Evolutionary conservation across 2,329 filamentous ascomycete species (phyloP), one percentile per base, ranked within the genome.

Genomic region (Tolypocladium tundrense): DNA sequence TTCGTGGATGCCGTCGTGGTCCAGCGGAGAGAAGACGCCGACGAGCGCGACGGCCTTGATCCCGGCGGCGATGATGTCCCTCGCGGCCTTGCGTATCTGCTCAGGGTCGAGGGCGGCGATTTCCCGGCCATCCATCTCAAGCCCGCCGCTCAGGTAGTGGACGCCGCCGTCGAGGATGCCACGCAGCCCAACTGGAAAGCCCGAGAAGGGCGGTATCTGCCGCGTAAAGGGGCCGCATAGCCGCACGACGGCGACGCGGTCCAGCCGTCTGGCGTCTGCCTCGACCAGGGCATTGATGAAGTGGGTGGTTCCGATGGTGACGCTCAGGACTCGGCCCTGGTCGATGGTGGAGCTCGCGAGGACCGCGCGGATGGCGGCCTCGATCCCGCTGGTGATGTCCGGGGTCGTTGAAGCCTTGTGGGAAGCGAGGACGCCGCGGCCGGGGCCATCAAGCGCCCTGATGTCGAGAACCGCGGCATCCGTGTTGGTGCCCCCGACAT

Each of bases 271-370:
- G 1, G 70, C 69, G 66, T 79, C 76, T 35, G 72, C 72, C 60
- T 79, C 75, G 13, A 79, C 70, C 8, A 79, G 69, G 0, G 77
- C 77, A 63, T 79, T 79, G 63, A 79, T 75, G 60, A 79, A 79
- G 62, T 79, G 77, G 0, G 75, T 77, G 2, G 77, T 79, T 33
- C 79, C 79, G 60, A 81, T 78, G 3, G 76, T 77, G 14, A 81
- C 76, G 41, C 74, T 77, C 43, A 75, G 64, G 6, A 81, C 72
- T 16, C 71, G 69, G 27, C 61, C 61, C 50, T 72, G 68, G 37
- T 74, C 69, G 52, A 77, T 66, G 0, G 65, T 60, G 1, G 76
- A 74, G 33, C 69, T 68, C 5, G 61, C 60, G 4, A 81, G 64
- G 0, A 80, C 73, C 11, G 72, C 71, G 13, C 69, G 63, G 58